These are phyloP conservation scores for Wickerhamiella brachini DNA, from an alignment of 805 yeast genomes.

Conservation along the genomic window DNA sequence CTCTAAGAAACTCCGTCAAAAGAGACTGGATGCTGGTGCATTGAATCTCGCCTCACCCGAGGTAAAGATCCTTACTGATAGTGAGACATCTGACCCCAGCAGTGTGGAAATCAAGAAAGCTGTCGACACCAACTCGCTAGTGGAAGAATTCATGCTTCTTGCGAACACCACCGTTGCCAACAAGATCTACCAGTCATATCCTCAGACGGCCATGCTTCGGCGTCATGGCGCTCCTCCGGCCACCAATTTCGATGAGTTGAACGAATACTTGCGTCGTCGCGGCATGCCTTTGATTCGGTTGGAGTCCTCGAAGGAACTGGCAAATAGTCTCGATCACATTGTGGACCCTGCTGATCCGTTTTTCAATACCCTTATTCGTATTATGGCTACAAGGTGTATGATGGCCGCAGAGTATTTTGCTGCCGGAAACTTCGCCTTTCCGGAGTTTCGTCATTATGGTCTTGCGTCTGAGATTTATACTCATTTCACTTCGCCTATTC, in stretches of 20 bases:
- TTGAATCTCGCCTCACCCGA: slow-evolving; percentile 94
- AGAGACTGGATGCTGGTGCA: slow-evolving; percentile 89
- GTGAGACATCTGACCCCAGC: slow-evolving; percentile 92
- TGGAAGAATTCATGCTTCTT: slow-evolving; percentile 95
- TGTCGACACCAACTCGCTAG: slow-evolving; percentile 85
- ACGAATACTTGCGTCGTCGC: slow-evolving; percentile 74
- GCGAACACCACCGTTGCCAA: slow-evolving; percentile 94
- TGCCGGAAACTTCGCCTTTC: slow-evolving; percentile 75
- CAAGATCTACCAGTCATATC: slow-evolving; percentile 81
- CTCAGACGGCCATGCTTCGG: slow-evolving; percentile 97
- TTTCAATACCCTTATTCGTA: slow-evolving; percentile 84
- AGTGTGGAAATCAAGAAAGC: slow-evolving; percentile 85
- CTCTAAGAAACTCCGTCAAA: slow-evolving; percentile 76
- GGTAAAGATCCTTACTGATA: slow-evolving; percentile 92
- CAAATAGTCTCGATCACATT: slow-evolving; percentile 86
- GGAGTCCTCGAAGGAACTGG: slow-evolving; percentile 80
- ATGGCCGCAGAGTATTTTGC: slow-evolving; percentile 97
- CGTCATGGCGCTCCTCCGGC: slow-evolving; percentile 97
- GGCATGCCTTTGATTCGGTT: slow-evolving; percentile 63
- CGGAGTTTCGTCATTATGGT: slow-evolving; percentile 94
- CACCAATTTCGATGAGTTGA: slow-evolving; percentile 76
- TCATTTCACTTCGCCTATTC: slow-evolving; percentile 95
- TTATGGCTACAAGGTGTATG: slow-evolving; percentile 98
- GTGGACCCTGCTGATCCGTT: slow-evolving; percentile 72
- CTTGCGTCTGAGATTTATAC: slow-evolving; percentile 95